A percentile compares a stretch with the other conserved stretches of the same genome.
Evolutionary conservation across 2,329 filamentous ascomycete genomes (phyloP).

Genomic region (Fusarium sterilihyphosum): DNA sequence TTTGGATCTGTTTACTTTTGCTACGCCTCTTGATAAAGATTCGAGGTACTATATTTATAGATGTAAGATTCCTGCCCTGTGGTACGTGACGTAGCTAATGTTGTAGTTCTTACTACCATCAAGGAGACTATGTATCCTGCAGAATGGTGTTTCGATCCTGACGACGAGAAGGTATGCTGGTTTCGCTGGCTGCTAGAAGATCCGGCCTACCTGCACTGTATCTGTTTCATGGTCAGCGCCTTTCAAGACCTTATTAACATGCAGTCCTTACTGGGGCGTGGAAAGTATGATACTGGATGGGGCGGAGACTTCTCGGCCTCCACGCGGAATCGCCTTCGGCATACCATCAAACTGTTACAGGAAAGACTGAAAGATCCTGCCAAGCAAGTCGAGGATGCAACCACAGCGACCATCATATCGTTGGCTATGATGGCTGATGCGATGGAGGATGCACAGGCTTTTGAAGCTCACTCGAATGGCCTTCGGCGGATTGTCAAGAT

Average conservation of each 20-base stretch:
- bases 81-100: neutral
- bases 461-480: conserved; percentile 35
- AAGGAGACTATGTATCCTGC: conserved; percentile 44
- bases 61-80: neutral
- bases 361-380: conserved; percentile 23
- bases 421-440: conserved; percentile 40
- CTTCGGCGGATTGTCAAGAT: conserved; percentile 41
- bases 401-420: conserved; percentile 30
- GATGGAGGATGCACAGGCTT: conserved; percentile 27
- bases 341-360: conserved; percentile 32
- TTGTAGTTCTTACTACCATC: conserved; percentile 40
- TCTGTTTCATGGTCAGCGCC: conserved; percentile 40
- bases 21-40: conserved; percentile 22
- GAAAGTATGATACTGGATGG: neutral
- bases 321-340: conserved; percentile 20
- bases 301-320: conserved; percentile 10
- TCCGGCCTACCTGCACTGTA: conserved; percentile 37
- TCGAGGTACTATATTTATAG: conserved; percentile 28
- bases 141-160: conserved; percentile 42
- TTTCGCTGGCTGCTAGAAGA: conserved; percentile 45
- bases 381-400: conserved; percentile 32
- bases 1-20: conserved; percentile 32
- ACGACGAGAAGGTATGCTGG: conserved; percentile 39
- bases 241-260: conserved; percentile 28
- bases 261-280: neutral